Evolutionary conservation across 1,139 yeast species (phyloP).

Genomic region (Taiozyma sp.): DNA sequence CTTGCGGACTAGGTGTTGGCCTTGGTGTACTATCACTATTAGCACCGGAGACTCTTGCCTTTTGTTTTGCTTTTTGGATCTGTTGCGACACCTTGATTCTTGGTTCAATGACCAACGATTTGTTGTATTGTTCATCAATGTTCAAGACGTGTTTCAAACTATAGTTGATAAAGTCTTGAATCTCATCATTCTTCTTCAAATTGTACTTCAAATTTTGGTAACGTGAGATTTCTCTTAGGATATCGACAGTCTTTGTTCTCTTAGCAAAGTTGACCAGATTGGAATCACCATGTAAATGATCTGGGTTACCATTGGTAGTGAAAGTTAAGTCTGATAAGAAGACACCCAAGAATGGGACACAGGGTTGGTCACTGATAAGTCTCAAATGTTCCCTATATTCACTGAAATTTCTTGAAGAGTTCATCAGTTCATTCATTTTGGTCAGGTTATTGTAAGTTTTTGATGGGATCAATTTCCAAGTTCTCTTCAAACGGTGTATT

Average conservation of each 20-base stretch:
- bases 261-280: slow-evolving; percentile 76
- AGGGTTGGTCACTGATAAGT: slow-evolving; percentile 67
- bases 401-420: slow-evolving; percentile 79
- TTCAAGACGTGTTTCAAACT: slow-evolving; percentile 55
- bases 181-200: slow-evolving; percentile 59
- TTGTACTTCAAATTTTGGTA: slow-evolving; percentile 68
- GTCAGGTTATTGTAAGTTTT: slow-evolving; percentile 51
- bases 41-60: slow-evolving; percentile 4
- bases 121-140: slow-evolving; percentile 77
- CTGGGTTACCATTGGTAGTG: slow-evolving; percentile 87
- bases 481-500: slow-evolving; percentile 75
- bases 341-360: slow-evolving; percentile 92
- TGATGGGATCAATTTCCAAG: slow-evolving; percentile 71
- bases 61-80: slow-evolving; percentile 4
- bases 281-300: slow-evolving; percentile 59
- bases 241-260: slow-evolving; percentile 67
- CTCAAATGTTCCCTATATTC: slow-evolving; percentile 81
- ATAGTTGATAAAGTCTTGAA: slow-evolving; percentile 57
- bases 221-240: slow-evolving; percentile 70
- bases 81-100: slow-evolving; percentile 36
- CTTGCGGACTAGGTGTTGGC: not conserved
- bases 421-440: slow-evolving; percentile 81
- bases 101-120: slow-evolving; percentile 74
- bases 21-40: not conserved
- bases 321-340: slow-evolving; percentile 87